Base-by-base conservation (phyloP, 2,329 filamentous ascomycete species). In the Apiospora arundinis region DNA sequence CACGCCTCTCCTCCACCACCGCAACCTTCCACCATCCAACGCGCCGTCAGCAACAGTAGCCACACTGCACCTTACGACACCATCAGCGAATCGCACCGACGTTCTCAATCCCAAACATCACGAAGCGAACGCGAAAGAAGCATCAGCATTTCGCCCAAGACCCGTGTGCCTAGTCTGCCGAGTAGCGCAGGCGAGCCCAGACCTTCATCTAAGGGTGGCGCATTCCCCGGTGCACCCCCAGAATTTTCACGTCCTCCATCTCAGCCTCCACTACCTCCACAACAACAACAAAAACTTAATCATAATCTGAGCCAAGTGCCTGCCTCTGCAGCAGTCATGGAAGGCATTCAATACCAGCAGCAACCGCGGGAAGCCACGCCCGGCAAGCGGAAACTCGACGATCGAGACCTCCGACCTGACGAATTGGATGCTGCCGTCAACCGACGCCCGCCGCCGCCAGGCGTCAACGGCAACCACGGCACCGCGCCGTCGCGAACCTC, bases 121-220 rank as follows among this genome's bases (percentile, higher is more conserved):
- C 83, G 86, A 71, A 86, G 86, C 74, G 92, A 94, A 70, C 88
- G 92, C 76, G 92, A 93, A 73, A 85, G 88, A 68, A 93, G 91
- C 79, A 81, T 92, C 69, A 95, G 92, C 77, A 90, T 95, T 68
- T 95, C 93, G 79, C 93, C 94, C 42, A 95, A 94, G 82, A 94
- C 93, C 46, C 86, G 88, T 74, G 83, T 91, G 21, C 83, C 86
- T 49, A 89, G 86, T 75, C 78, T 89, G 48, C 78, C 79, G 48
- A 77, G 75, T 70, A 80, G 76, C 74, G 67, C 46, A 40, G 67
- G 67, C 28, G 67, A 69, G 45, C 46, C 67, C 45, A 49, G 67
- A 69, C 67, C 67, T 49, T 69, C 67, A 40, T 69, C 67, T 49
- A 69, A 69, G 46, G 67, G 45, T 49, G 28, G 45, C 32, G 46